Base-by-base conservation (phyloP, 257 asterid species). In the Nicotiana obtusifolia region DNA sequence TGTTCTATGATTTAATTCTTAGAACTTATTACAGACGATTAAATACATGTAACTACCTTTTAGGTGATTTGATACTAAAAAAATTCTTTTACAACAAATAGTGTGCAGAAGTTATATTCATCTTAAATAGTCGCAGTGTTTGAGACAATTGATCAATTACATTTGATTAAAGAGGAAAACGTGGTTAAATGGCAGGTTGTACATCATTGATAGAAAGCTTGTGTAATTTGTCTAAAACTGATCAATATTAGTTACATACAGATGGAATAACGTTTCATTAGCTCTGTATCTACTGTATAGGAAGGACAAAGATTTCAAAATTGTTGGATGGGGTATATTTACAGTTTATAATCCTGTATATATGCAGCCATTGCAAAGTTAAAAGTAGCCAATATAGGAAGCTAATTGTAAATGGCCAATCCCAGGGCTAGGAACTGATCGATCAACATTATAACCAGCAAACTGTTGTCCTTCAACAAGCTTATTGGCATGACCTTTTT, bases 371-470 rank as follows among this genome's bases (percentile, higher is more conserved):
- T 1, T 52, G 57, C 57, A 52, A 52, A 52, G 14, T 30, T 15
- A 30, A 28, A 64, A 64, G 22, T 5, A 28, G n/a, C 11, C 7
- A 5, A 64, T 26, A 5, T 5, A 1, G 22, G 16, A 30, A 65
- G 49, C 7, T 64, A 15, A 65, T 41, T 44, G 78, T 31, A 8
- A 75, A 49, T 49, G 52, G 44, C 80, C 80, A 49, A 75, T 49
- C 44, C 80, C 80, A 49, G 80, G 62, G 80, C 62, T 75, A 49
- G 80, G 80, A 49, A 15, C 80, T 8, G 80, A 49, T 75, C 20
- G 26, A 75, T 75, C 80, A 49, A 49, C 62, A 75, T 24, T 24
- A 22, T 8, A 37, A 49, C 44, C 80, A 49, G 14, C 78, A 71
- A 71, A 52, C 57, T 52, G 57, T 52, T 52, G 19, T 4, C 15